A percentile compares a stretch with the other conserved stretches of the same genome.
Conservation (phyloP, 805 yeast species). For the Clavispora santaluciae region DNA sequence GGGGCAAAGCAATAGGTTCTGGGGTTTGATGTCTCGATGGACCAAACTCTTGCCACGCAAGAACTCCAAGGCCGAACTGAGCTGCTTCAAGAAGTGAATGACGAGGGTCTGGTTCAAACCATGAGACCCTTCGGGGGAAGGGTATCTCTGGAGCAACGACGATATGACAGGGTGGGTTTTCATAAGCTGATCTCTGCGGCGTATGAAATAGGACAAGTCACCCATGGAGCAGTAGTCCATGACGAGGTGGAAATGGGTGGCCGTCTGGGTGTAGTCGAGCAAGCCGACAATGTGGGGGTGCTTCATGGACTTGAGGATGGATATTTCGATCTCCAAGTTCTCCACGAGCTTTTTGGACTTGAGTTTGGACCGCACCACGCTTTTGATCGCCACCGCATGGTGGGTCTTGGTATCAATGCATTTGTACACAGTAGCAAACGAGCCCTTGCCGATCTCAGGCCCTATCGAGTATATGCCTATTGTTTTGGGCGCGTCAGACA, state of each 20-base stretch:
- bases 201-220: constrained; percentile 82
- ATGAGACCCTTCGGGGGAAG: constrained; percentile 69
- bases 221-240: constrained; percentile 98
- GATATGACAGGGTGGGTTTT: constrained; percentile 75
- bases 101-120: constrained; percentile 80
- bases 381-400: constrained; percentile 79
- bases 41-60: constrained; percentile 79
- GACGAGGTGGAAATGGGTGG: constrained; percentile 74
- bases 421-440: constrained; percentile 92
- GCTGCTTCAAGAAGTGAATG: constrained; percentile 79
- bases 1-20: constrained; percentile 75
- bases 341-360: constrained; percentile 83
- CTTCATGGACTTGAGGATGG: constrained; percentile 78
- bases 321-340: constrained; percentile 88
- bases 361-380: constrained; percentile 76
- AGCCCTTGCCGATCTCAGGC: constrained; percentile 89
- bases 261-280: constrained; percentile 75
- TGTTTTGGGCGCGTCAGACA: neutral
- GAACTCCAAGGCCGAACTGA: constrained; percentile 79
- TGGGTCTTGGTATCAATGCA: constrained; percentile 55
- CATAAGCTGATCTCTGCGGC: constrained; percentile 65
- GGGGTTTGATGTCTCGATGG: constrained; percentile 95
- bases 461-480: constrained; percentile 57
- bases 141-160: constrained; percentile 73
- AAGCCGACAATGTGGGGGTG: constrained; percentile 92